Percentiles rank a stretch among this genome's conserved stretches.
Conservation (phyloP, 2,329 filamentous ascomycete species). For the Fusarium sp. region DNA sequence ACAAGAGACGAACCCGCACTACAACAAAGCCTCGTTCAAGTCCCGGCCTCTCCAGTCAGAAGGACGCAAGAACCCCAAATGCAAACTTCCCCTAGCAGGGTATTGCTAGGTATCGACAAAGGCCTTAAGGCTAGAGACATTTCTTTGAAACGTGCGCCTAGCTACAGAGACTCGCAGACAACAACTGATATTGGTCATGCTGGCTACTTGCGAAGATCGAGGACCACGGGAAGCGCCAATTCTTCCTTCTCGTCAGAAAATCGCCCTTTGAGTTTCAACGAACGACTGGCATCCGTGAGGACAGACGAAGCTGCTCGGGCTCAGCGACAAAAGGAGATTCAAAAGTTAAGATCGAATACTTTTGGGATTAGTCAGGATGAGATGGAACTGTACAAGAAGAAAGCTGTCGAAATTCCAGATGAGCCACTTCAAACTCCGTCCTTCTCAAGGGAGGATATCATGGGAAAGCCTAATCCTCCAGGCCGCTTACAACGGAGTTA, state of each 20-base stretch:
- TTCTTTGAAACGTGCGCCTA: slow-evolving; percentile 81
- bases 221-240: slow-evolving; percentile 53
- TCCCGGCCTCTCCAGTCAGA: slow-evolving; percentile 81
- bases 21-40: slow-evolving; percentile 68
- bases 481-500: slow-evolving; percentile 59
- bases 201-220: slow-evolving; percentile 61
- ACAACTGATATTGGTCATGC: slow-evolving; percentile 35
- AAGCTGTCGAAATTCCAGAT: slow-evolving; percentile 68
- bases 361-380: slow-evolving; percentile 71
- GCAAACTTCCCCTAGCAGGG: slow-evolving; percentile 81
- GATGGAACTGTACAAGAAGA: slow-evolving; percentile 70
- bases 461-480: slow-evolving; percentile 53
- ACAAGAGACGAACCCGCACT: slow-evolving; percentile 40
- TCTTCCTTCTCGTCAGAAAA: slow-evolving; percentile 47
- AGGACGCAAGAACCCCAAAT: slow-evolving; percentile 63
- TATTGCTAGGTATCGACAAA: slow-evolving; percentile 90
- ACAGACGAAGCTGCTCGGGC: slow-evolving; percentile 65
- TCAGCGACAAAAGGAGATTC: slow-evolving; percentile 66
- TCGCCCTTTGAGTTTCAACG: slow-evolving; percentile 78
- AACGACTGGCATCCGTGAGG: slow-evolving; percentile 81
- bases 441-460: slow-evolving; percentile 75
- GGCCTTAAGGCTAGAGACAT: slow-evolving; percentile 84
- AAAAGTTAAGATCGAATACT: slow-evolving; percentile 65
- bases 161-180: slow-evolving; percentile 52
- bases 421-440: slow-evolving; percentile 62